Evolutionary conservation across 2,329 filamentous ascomycete species (phyloP).

Genomic region (Myriosclerotinia curreyana): DNA sequence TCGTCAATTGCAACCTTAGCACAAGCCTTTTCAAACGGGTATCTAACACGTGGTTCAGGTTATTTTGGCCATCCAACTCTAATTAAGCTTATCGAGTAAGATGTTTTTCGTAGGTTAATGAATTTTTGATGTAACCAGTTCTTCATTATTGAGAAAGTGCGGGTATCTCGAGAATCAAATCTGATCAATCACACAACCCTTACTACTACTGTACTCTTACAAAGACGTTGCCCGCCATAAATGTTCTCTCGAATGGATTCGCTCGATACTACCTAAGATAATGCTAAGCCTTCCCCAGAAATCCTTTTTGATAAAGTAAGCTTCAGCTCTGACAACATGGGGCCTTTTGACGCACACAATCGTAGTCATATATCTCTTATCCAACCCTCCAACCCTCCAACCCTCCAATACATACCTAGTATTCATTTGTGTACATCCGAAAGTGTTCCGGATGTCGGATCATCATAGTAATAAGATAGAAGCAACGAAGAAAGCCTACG

Average conservation of each 20-base stretch:
- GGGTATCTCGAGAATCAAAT: constrained; percentile 12
- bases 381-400: no score
- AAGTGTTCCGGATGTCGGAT: not conserved
- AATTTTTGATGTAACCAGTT: not conserved
- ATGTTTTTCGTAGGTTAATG: not conserved
- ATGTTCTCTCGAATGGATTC: not conserved
- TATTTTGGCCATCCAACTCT: not conserved
- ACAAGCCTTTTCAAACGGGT: constrained; percentile 2
- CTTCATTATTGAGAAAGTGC: not conserved
- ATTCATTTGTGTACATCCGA: not conserved
- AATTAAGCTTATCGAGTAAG: not conserved
- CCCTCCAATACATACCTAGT: no score
- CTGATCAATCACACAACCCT: not conserved
- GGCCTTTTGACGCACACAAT: not conserved
- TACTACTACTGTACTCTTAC: constrained; percentile 7
- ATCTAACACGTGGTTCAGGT: not conserved
- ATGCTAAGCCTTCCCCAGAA: constrained; percentile 15
- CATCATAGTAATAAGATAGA: not conserved
- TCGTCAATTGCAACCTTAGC: not conserved
- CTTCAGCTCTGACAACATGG: constrained; percentile 17
- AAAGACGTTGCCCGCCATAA: not conserved
- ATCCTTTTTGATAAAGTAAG: constrained; percentile 12
- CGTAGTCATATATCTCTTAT: constrained; percentile 1
- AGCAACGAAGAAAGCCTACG: constrained; percentile 1
- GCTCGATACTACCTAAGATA: not conserved